A percentile compares a stretch with the other conserved stretches of the same genome.
phyloP scores from a whole-genome alignment of 1,284 basidiomycete species.

The Schizopora paradoxa region DNA sequence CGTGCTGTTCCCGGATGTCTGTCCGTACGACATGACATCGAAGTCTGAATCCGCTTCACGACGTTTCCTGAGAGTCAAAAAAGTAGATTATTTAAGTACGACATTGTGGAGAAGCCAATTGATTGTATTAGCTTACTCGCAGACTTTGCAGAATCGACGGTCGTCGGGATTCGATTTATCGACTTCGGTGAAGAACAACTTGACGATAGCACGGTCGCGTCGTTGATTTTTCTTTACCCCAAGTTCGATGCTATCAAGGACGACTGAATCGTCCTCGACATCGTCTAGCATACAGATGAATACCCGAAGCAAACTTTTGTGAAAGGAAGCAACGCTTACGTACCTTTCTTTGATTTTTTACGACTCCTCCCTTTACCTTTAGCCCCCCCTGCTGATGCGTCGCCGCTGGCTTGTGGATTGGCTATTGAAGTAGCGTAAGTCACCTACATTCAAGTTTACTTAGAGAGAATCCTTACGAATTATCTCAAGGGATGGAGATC shows the following conservation, averaged over 20 bases:
- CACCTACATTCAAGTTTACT: too few relatives aligned
- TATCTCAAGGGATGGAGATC: too few relatives aligned
- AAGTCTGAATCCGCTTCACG: background rate
- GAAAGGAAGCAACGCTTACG: too few relatives aligned
- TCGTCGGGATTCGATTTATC: background rate
- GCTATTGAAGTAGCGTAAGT: too few relatives aligned
- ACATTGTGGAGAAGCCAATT: background rate
- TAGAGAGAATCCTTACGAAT: too few relatives aligned
- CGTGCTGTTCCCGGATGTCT: background rate
- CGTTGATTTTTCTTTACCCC: background rate
- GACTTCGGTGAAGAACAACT: background rate
- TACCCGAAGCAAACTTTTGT: too few relatives aligned
- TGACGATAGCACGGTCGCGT: background rate
- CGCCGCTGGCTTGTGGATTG: too few relatives aligned
- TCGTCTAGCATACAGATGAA: too few relatives aligned
- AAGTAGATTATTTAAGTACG: background rate
- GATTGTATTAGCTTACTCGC: background rate
- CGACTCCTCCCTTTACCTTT: too few relatives aligned
- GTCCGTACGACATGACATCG: background rate
- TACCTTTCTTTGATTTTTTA: too few relatives aligned
- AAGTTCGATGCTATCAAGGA: background rate
- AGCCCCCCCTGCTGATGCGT: too few relatives aligned
- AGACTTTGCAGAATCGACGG: background rate
- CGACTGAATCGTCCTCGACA: background rate
- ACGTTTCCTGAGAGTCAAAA: background rate